Percentiles rank a stretch among this genome's conserved stretches.
Evolutionary conservation across 1,139 yeast genomes (phyloP).

Genomic region (Casaregolazyma lundiana): DNA sequence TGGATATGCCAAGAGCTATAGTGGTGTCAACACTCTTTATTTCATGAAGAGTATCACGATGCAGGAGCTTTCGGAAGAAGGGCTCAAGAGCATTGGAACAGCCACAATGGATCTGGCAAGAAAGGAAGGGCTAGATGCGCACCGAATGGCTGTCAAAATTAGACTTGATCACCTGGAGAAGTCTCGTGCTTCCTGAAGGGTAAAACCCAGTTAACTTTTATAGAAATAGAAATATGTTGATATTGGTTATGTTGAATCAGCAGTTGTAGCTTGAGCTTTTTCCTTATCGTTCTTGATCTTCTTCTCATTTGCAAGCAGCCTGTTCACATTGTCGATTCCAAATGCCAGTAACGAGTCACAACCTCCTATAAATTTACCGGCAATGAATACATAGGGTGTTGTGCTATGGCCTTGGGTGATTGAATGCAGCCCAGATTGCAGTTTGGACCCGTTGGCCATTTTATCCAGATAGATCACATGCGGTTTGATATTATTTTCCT

Average conservation of each 20-base stretch:
- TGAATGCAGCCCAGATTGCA: constrained; percentile 16
- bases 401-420: constrained; percentile 19
- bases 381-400: constrained; percentile 20
- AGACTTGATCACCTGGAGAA: constrained; percentile 54
- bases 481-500: constrained; percentile 16
- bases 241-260: neutral
- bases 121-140: constrained; percentile 95
- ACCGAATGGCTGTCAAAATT: constrained; percentile 90
- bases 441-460: constrained; percentile 18
- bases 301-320: constrained; percentile 1
- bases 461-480: constrained; percentile 23
- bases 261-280: neutral
- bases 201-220: neutral
- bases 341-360: constrained; percentile 12
- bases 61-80: constrained; percentile 82
- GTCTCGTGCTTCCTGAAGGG: neutral
- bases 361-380: constrained; percentile 22
- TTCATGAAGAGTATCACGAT: constrained; percentile 94
- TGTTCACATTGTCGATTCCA: constrained; percentile 7
- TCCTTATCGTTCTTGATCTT: constrained; percentile 4
- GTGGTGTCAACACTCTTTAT: constrained; percentile 94
- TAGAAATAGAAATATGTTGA: neutral
- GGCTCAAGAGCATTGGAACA: constrained; percentile 79
- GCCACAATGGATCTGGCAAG: constrained; percentile 98
- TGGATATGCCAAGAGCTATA: constrained; percentile 95